These are phyloP conservation scores for Russula abietina DNA, from an alignment of 768 basidiomycete species.

Conservation along the genomic window DNA sequence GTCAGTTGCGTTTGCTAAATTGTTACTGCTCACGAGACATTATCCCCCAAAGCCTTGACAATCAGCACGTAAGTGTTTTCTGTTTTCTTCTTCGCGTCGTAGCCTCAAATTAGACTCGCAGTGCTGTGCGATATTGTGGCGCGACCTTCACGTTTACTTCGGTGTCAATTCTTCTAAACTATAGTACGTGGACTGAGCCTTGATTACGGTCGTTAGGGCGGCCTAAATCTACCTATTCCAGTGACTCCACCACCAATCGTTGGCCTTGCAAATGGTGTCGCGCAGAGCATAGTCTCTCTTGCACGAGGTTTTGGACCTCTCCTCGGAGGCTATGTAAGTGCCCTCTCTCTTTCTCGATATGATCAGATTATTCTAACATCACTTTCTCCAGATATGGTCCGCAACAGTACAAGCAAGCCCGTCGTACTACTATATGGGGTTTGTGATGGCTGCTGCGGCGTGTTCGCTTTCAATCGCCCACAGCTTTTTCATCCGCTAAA, in stretches of 20 bases:
- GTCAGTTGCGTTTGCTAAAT: slow-evolving; percentile 3
- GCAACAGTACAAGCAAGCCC: slow-evolving; percentile 15
- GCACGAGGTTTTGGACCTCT: slow-evolving; percentile 88
- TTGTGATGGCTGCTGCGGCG: slow-evolving; percentile 10
- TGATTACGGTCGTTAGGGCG: background rate
- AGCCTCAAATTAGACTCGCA: slow-evolving; percentile 29
- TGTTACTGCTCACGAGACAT: slow-evolving; percentile 17
- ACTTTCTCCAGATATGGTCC: slow-evolving; percentile 24
- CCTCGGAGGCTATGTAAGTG: slow-evolving; percentile 67
- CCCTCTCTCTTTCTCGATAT: background rate
- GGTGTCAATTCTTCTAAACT: slow-evolving; percentile 81
- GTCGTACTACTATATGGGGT: slow-evolving; percentile 19
- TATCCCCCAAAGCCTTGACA: slow-evolving; percentile 48
- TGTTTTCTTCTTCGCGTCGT: background rate
- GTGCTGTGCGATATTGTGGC: slow-evolving; percentile 83
- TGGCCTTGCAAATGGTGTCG: slow-evolving; percentile 90
- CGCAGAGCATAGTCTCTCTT: slow-evolving; percentile 91
- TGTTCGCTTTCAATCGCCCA: slow-evolving; percentile 12
- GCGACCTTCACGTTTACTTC: slow-evolving; percentile 87
- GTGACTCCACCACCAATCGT: slow-evolving; percentile 89
- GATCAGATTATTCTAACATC: background rate
- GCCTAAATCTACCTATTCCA: slow-evolving; percentile 30
- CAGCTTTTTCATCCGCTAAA: slow-evolving; percentile 15
- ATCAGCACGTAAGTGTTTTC: slow-evolving; percentile 66
- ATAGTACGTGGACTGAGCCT: slow-evolving; percentile 44